Evolutionary conservation across 129 eudicot species (phyloP).

Genomic region (Artemisia annua): DNA sequence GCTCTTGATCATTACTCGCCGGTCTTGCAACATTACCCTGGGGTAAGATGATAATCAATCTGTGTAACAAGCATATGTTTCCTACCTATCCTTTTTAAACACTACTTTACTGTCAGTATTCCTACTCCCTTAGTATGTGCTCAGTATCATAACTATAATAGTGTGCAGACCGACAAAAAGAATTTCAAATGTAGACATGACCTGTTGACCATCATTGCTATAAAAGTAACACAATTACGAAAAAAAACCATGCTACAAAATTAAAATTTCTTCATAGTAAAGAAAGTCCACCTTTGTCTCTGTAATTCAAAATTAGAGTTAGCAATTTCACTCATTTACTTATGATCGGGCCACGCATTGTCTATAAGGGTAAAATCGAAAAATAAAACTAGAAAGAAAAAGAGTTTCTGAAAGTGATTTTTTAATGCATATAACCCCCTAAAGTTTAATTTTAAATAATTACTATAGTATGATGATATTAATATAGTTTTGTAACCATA

Average conservation of each 20-base stretch:
- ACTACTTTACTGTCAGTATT: background rate
- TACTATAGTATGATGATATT: background rate
- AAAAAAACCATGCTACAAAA: too few species aligned
- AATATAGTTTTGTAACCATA: background rate
- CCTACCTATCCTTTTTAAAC: background rate
- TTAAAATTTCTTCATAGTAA: too few species aligned
- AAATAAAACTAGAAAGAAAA: background rate
- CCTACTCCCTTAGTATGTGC: background rate
- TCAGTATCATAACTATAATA: background rate
- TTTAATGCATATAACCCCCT: background rate
- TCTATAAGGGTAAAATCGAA: background rate
- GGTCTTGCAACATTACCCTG: constrained; percentile 86
- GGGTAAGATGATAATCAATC: constrained; percentile 55
- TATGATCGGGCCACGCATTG: background rate
- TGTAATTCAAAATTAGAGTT: background rate
- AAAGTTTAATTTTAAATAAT: background rate
- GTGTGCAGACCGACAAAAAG: background rate
- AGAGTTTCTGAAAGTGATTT: background rate
- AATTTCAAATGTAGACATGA: background rate
- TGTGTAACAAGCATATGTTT: background rate
- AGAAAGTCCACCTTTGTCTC: too few species aligned
- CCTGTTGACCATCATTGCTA: background rate
- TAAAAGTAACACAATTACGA: background rate
- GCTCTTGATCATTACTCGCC: constrained; percentile 97
- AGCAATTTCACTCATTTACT: background rate